Conservation (phyloP, 176 grass and related monocot species). For the Carex parvula region DNA sequence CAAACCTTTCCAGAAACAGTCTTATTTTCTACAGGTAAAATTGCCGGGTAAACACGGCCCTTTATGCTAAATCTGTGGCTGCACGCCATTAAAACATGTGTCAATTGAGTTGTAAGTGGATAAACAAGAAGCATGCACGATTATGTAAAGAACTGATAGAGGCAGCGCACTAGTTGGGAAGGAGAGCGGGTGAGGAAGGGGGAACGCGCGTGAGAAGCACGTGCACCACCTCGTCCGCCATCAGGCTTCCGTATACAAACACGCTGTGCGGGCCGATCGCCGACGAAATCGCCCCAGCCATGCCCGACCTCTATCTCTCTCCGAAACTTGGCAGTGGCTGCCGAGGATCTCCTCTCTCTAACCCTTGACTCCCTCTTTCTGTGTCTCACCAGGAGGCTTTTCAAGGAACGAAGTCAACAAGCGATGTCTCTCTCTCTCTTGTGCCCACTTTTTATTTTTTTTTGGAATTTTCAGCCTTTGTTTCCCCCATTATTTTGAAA, state of each 20-base stretch:
- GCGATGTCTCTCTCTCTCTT: neutral
- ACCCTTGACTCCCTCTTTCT: too few relatives aligned
- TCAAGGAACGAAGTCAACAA: neutral
- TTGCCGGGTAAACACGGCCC: constrained; percentile 81
- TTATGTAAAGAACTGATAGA: neutral
- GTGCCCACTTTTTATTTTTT: too few relatives aligned
- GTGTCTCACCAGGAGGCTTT: neutral
- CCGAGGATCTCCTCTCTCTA: neutral
- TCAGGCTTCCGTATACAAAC: constrained; percentile 84
- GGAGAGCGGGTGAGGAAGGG: constrained; percentile 24
- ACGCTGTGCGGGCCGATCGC: constrained; percentile 42
- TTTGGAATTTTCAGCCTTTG: too few relatives aligned
- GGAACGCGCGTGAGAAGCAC: constrained; percentile 60
- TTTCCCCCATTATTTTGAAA: neutral
- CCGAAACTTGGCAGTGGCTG: neutral
- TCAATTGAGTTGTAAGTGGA: constrained; percentile 7
- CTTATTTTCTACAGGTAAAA: constrained; percentile 46
- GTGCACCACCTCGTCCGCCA: constrained; percentile 66
- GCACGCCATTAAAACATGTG: constrained; percentile 11
- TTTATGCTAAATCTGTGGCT: constrained; percentile 73
- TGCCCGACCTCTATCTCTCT: neutral
- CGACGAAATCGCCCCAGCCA: neutral
- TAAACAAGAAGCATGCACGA: neutral
- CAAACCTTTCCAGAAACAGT: constrained; percentile 58
- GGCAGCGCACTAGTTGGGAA: constrained; percentile 37